Evolutionary conservation across 345 rosid genomes (phyloP), one percentile per base, ranked within the genome.

Genomic region (Cardamine resedifolia): DNA sequence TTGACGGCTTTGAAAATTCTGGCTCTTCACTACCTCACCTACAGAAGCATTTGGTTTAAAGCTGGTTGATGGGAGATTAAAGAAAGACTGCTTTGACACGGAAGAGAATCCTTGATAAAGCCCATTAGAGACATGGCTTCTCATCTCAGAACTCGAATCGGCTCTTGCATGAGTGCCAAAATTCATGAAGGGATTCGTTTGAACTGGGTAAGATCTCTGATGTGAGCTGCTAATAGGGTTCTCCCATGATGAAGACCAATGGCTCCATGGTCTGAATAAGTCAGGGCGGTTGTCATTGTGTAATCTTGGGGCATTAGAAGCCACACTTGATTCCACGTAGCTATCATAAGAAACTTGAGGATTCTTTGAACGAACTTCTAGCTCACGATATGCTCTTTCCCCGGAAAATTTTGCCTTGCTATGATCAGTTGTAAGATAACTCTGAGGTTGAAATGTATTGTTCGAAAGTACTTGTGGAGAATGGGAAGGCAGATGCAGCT

Each of bases 101-200:
- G 79, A 83, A 21, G 88, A 81, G 49, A 87, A 80, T 21, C 89
- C 89, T 53, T 80, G 66, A 72, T 80, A 80, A 60, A 71, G 49
- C 33, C 93, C 87, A 74, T 89, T 91, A 58, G 61, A 84, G 66
- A 71, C 68, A 28, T 60, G 79, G 80, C 78, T 66, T 62, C 83
- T 85, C 64, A 21, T 76, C 68, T 72, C 89, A 50, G 78, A 80
- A 70, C 79, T 81, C 26, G 85, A 65, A 75, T 62, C 84, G 18
- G 74, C 63, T 65, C 87, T 65, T 71, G 79, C 80, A 71, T 49
- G 73, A 74, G 77, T 59, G 57, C 73, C 83, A 52, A 52, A 82
- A 68, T 78, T 83, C 67, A 82, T 56, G 80, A 15, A 78, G 11
- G 88, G 82, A 64, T 60, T 86, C 41, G 72, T 41, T 62, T 86